Evolutionary conservation across 2,329 filamentous ascomycete species (phyloP).

Genomic region (Thelonectria discophora): DNA sequence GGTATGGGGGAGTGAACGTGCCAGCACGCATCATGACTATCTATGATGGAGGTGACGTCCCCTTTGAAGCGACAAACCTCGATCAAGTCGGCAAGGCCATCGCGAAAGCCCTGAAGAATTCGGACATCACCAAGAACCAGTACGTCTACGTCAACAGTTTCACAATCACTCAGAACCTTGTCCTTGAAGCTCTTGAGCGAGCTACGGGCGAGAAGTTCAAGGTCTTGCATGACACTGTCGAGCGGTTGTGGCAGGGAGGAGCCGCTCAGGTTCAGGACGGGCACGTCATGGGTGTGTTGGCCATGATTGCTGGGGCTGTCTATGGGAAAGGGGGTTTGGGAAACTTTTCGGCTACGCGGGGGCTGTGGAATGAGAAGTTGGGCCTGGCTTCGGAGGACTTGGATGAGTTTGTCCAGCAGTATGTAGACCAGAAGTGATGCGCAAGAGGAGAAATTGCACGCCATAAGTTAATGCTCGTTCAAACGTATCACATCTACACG

Average conservation of each 20-base stretch:
- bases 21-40: constrained; percentile 6
- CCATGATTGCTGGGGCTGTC: constrained; percentile 7
- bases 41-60: constrained; percentile 16
- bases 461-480: no score
- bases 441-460: no score
- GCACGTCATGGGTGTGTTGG: constrained; percentile 5
- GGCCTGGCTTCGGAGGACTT: constrained; percentile 9
- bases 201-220: constrained; percentile 9
- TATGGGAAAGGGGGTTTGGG: constrained; percentile 11
- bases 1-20: constrained; percentile 10
- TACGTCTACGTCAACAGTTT: constrained; percentile 25
- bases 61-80: constrained; percentile 20
- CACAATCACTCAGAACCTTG: constrained; percentile 19
- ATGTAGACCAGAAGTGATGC: background rate
- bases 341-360: constrained; percentile 11
- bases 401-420: constrained; percentile 5
- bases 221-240: background rate
- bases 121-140: constrained; percentile 15
- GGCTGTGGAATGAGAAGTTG: constrained; percentile 23
- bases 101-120: constrained; percentile 15
- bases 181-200: constrained; percentile 13
- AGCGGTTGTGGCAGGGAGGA: constrained; percentile 6
- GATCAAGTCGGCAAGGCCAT: constrained; percentile 25
- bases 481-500: no score
- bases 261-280: constrained; percentile 6